Evolutionary conservation across 2,329 filamentous ascomycete genomes (phyloP).

Genomic region (Fusarium falciforme): DNA sequence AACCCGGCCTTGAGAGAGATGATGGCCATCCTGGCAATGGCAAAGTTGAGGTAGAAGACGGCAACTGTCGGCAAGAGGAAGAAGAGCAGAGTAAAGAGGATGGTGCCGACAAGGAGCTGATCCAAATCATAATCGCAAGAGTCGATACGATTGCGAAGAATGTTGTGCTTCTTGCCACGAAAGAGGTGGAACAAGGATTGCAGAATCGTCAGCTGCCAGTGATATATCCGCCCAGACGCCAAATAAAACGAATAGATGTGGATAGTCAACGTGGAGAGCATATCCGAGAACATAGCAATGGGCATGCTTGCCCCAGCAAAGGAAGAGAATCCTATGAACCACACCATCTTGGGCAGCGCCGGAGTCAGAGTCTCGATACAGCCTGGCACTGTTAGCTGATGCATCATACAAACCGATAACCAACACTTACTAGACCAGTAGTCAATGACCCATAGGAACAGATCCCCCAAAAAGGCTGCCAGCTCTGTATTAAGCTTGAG

Average conservation of each 20-base stretch:
- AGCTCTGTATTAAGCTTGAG: slow-evolving; percentile 95
- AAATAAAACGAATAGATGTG: slow-evolving; percentile 99
- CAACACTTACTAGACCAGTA: slow-evolving; percentile 84
- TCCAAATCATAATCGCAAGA: slow-evolving; percentile 99
- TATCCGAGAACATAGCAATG: slow-evolving; percentile 93
- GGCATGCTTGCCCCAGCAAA: slow-evolving; percentile 98
- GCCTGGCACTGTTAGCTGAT: slow-evolving; percentile 57
- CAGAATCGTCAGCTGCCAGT: slow-evolving; percentile 98
- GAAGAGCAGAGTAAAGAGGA: slow-evolving; percentile 94
- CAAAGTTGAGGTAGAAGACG: slow-evolving; percentile 97
- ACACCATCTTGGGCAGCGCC: slow-evolving; percentile 85
- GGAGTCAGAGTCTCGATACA: slow-evolving; percentile 84
- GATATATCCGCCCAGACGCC: slow-evolving; percentile 94
- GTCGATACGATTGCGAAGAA: slow-evolving; percentile 96
- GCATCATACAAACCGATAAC: not conserved
- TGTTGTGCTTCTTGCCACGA: slow-evolving; percentile 96
- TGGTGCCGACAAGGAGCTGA: slow-evolving; percentile 94
- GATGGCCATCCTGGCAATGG: slow-evolving; percentile 92
- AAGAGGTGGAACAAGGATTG: slow-evolving; percentile 99
- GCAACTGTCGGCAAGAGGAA: slow-evolving; percentile 94
- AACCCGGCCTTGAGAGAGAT: slow-evolving; percentile 92
- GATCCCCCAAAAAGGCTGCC: slow-evolving; percentile 90
- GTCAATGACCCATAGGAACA: slow-evolving; percentile 98
- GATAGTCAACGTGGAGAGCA: slow-evolving; percentile 89
- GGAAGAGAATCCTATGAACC: slow-evolving; percentile 92